Evolutionary conservation across 1,284 basidiomycete species (phyloP).

Genomic region (Hypsizygus ulmarius): DNA sequence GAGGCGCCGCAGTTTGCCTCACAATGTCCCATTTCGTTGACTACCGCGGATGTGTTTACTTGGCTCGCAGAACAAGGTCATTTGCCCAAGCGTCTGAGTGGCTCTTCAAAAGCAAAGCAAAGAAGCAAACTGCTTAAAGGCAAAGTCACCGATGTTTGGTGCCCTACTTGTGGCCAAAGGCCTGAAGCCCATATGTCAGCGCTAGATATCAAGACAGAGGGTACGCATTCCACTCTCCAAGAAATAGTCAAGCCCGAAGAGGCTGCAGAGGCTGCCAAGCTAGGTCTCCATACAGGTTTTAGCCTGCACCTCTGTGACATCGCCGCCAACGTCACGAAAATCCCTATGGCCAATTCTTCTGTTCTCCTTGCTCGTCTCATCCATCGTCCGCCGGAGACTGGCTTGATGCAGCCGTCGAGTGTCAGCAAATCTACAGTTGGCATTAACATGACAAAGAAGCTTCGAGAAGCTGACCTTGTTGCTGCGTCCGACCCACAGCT

Average conservation of each 20-base stretch:
- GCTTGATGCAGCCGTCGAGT: too few species aligned
- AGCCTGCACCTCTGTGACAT: conserved; percentile 11
- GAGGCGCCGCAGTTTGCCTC: conserved; percentile 16
- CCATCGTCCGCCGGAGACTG: too few species aligned
- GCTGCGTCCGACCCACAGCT: conserved; percentile 27
- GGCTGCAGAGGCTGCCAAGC: conserved; percentile 1
- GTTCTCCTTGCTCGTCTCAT: background rate
- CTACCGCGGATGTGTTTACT: conserved; percentile 52
- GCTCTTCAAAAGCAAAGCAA: conserved; percentile 4
- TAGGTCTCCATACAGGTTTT: background rate
- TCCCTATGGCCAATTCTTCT: conserved; percentile 15
- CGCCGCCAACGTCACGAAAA: background rate
- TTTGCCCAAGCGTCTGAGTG: conserved; percentile 37
- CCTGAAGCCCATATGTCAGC: conserved; percentile 9
- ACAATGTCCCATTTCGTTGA: conserved; percentile 35
- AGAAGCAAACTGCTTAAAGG: conserved; percentile 10
- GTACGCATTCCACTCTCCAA: background rate
- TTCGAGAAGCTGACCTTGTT: conserved; percentile 16
- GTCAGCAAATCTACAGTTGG: background rate
- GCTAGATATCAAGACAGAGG: conserved; percentile 14
- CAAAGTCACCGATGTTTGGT: conserved; percentile 13
- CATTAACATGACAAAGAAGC: background rate
- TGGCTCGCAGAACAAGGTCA: conserved; percentile 57
- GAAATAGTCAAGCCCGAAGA: conserved; percentile 1
- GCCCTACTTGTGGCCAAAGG: conserved; percentile 15